phyloP scores from a whole-genome alignment of 1,139 yeast genomes.

The Torulaspora globosa region DNA sequence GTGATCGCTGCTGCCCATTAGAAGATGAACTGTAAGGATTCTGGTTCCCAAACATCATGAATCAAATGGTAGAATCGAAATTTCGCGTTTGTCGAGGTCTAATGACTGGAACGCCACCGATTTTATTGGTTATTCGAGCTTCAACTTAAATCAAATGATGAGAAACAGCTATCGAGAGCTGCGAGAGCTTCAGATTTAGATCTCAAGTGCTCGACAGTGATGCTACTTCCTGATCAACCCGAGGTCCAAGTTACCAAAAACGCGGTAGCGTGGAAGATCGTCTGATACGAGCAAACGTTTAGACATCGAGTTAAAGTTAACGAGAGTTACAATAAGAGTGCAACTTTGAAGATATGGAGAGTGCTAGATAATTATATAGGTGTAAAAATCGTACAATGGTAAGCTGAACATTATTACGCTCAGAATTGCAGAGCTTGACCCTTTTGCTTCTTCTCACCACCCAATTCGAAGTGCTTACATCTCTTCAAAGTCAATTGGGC shows the following conservation, averaged over 20 bases:
- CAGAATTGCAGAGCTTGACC: constrained; percentile 97
- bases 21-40: constrained; percentile 8
- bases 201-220: no score
- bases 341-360: constrained; percentile 17
- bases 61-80: constrained; percentile 3
- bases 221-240: background rate
- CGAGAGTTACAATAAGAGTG: constrained; percentile 16
- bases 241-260: background rate
- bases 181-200: no score
- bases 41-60: constrained; percentile 10
- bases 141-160: background rate
- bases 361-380: constrained; percentile 15
- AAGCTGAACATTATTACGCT: constrained; percentile 33
- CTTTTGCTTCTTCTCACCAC: constrained; percentile 99
- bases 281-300: background rate
- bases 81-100: background rate
- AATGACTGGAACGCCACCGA: background rate
- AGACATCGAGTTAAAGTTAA: background rate
- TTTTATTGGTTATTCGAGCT: background rate
- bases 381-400: constrained; percentile 26
- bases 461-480: constrained; percentile 99
- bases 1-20: constrained; percentile 17
- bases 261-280: background rate
- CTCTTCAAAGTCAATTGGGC: constrained; percentile 97
- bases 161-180: background rate